Conservation (phyloP, 768 basidiomycete species). For the Serendipita sp. region DNA sequence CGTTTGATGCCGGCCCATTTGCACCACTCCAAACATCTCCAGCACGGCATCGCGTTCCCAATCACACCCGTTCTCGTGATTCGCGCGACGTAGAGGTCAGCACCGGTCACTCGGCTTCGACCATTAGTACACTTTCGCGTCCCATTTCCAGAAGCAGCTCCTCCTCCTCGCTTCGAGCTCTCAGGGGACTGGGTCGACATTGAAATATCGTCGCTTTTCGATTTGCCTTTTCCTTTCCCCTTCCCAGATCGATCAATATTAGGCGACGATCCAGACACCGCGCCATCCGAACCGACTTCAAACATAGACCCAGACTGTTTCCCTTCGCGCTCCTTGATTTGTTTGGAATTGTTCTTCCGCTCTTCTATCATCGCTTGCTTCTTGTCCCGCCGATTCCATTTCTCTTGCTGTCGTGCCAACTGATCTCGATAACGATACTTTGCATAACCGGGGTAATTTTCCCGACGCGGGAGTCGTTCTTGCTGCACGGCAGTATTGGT, state of each 20-base stretch:
- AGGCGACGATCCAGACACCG: neutral
- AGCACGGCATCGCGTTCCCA: conserved; percentile 36
- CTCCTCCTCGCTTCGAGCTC: neutral
- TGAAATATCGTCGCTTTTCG: neutral
- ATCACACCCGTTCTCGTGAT: conserved; percentile 30
- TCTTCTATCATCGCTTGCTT: neutral
- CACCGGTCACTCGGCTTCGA: conserved; percentile 28
- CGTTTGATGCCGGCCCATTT: conserved; percentile 41
- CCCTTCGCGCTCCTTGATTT: neutral
- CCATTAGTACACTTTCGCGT: conserved; percentile 19
- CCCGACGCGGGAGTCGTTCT: conserved; percentile 1
- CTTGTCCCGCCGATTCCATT: neutral
- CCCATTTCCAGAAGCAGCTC: conserved; percentile 14
- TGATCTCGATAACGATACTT: conserved; percentile 1
- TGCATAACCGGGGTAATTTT: conserved; percentile 4
- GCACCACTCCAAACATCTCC: conserved; percentile 41
- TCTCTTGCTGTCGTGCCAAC: neutral
- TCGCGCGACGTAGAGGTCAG: conserved; percentile 39
- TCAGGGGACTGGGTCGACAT: neutral
- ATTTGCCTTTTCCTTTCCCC: neutral
- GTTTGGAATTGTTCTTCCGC: neutral
- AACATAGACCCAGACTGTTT: neutral
- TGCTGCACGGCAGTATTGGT: neutral
- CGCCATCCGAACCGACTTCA: neutral
- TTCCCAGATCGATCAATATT: too few species aligned